These are phyloP conservation scores for Acanthamoeba healyi DNA, from an alignment of 208 protist genomes.

Conservation along the genomic window DNA sequence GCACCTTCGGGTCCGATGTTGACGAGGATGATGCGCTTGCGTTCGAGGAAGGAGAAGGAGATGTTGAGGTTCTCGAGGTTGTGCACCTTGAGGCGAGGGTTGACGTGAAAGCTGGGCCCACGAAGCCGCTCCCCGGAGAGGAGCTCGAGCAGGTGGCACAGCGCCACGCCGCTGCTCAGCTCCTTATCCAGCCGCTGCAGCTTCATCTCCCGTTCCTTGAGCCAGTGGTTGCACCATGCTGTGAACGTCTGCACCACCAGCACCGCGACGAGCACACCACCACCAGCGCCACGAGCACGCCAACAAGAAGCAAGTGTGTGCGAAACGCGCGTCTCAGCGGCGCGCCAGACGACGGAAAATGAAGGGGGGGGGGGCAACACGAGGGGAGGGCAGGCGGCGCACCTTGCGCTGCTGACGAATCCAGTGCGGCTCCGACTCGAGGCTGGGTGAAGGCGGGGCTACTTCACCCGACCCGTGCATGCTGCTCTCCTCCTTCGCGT, in stretches of 20 bases:
- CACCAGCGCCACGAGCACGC: not conserved
- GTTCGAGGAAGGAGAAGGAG: slow-evolving; percentile 61
- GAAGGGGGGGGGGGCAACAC: not conserved
- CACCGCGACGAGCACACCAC: not conserved
- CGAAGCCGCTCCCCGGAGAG: slow-evolving; percentile 27
- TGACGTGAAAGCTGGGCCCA: slow-evolving; percentile 9
- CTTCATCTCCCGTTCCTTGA: slow-evolving; percentile 49
- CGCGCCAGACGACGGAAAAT: not conserved
- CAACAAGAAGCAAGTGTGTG: not conserved
- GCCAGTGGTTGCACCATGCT: slow-evolving; percentile 68
- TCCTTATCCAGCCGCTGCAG: slow-evolving; percentile 49
- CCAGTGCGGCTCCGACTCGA: slow-evolving; percentile 45
- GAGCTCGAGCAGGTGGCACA: slow-evolving; percentile 68
- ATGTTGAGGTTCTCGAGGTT: slow-evolving; percentile 71
- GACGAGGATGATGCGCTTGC: slow-evolving; percentile 64
- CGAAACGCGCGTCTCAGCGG: not conserved
- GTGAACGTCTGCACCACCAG: slow-evolving; percentile 24
- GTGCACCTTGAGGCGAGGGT: slow-evolving; percentile 60
- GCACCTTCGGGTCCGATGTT: slow-evolving; percentile 70
- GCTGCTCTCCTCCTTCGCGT: not conserved
- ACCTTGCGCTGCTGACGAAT: slow-evolving; percentile 58
- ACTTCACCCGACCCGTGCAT: not conserved
- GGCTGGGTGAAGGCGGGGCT: not conserved
- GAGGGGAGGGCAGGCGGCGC: too few relatives aligned
- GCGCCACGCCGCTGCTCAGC: slow-evolving; percentile 39